phyloP scores from a whole-genome alignment of 2,329 filamentous ascomycete species.

The Allantophomopsis cytisporea region DNA sequence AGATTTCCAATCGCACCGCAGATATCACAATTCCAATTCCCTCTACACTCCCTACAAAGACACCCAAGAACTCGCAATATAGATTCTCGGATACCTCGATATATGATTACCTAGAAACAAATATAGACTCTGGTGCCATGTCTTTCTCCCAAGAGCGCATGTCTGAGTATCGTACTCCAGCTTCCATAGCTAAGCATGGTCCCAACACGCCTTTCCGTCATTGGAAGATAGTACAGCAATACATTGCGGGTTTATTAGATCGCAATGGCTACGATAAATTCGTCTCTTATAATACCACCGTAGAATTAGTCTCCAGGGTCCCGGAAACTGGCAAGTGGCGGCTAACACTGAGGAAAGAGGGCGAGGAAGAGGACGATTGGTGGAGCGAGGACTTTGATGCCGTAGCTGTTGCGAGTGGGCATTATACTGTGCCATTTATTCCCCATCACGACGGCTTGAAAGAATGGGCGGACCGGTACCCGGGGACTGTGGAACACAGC shows the following conservation, averaged over 20 bases:
- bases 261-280: slow-evolving; percentile 37
- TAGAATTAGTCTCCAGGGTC: slow-evolving; percentile 41
- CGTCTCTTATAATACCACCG: slow-evolving; percentile 42
- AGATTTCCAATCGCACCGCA: slow-evolving; percentile 32
- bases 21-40: slow-evolving; percentile 35
- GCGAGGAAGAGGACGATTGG: slow-evolving; percentile 34
- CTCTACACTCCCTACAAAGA: slow-evolving; percentile 28
- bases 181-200: slow-evolving; percentile 34
- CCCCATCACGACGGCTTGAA: slow-evolving; percentile 44
- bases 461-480: slow-evolving; percentile 39
- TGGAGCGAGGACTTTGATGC: slow-evolving; percentile 50
- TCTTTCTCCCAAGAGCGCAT: slow-evolving; percentile 43
- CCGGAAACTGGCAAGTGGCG: slow-evolving; percentile 31
- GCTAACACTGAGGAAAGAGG: slow-evolving; percentile 31
- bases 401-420: slow-evolving; percentile 51
- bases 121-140: slow-evolving; percentile 46
- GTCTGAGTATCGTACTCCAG: slow-evolving; percentile 24
- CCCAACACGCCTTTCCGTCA: slow-evolving; percentile 46
- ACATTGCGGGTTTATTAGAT: slow-evolving; percentile 35
- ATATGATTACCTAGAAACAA: slow-evolving; percentile 52
- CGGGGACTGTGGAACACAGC: slow-evolving; percentile 46
- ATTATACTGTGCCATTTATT: slow-evolving; percentile 52
- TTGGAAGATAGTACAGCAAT: slow-evolving; percentile 40
- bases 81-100: slow-evolving; percentile 44
- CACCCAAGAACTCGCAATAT: slow-evolving; percentile 25